phyloP scores from a whole-genome alignment of 257 asterid genomes.

The Lycium barbarum region DNA sequence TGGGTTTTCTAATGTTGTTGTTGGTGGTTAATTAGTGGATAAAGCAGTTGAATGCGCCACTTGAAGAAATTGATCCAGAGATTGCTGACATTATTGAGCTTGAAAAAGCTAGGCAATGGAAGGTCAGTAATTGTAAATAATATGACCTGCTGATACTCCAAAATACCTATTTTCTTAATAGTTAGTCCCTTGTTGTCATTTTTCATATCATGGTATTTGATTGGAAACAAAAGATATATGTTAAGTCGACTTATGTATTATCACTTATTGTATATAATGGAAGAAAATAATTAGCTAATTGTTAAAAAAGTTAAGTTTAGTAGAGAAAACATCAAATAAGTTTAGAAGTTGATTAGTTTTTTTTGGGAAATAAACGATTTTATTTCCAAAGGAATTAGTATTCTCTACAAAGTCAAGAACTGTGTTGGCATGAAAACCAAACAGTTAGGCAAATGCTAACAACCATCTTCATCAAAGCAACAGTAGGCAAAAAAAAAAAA shows the following conservation, averaged over 20 bases:
- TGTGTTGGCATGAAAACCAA: too few relatives aligned
- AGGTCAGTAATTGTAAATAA: constrained; percentile 48
- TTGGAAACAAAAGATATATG: background rate
- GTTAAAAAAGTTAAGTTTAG: background rate
- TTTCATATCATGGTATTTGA: constrained; percentile 14
- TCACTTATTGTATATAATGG: background rate
- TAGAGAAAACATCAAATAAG: background rate
- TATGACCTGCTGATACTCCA: background rate
- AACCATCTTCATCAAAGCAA: too few relatives aligned
- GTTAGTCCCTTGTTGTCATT: background rate
- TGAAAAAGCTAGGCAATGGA: constrained; percentile 97
- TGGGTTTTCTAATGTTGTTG: background rate
- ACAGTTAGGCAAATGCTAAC: too few relatives aligned
- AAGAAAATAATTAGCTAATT: background rate
- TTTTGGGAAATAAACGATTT: too few relatives aligned
- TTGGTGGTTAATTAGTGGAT: constrained; percentile 62
- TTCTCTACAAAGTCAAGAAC: too few relatives aligned
- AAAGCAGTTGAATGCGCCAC: constrained; percentile 75
- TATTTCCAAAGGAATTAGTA: too few relatives aligned
- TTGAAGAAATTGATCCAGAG: constrained; percentile 88
- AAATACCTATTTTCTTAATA: background rate
- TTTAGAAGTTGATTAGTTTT: too few relatives aligned
- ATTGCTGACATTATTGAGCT: constrained; percentile 87
- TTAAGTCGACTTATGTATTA: background rate
- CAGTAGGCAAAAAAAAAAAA: too few relatives aligned